Evolutionary conservation across 768 basidiomycete genomes (phyloP), one percentile per base, ranked within the genome.

Genomic region (Russula vinacea): DNA sequence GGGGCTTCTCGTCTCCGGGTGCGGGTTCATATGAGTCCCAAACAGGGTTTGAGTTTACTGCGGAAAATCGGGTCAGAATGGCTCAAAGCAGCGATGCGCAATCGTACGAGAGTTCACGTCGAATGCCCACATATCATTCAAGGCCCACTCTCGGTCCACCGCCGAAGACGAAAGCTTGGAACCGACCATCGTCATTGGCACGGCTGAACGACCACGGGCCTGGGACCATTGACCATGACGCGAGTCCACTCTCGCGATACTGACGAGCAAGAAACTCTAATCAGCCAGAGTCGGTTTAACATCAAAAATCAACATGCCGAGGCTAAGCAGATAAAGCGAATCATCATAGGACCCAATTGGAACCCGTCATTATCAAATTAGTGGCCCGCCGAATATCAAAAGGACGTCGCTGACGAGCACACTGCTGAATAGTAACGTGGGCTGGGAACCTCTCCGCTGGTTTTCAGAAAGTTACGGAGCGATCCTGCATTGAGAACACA

Each of bases 371-470:
- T 74, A 78, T n/a, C n/a, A 83, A 24, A 78, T 92, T 95, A 5
- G 94, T 97, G 73, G 98, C 33, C 95, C 96, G 19, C 96, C 96
- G 96, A 96, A 99, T 4, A 98, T 89, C 64, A 98, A 91, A 64
- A 99, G 80, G 55, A 98, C 96, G 71, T 89, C 93, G 74, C 93
- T 92, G 62, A 98, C 93, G 56, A 97, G 84, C 9, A 95, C 95
- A 94, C 92, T 77, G 16, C 39, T 0, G 98, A 97, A 0, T 95
- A 95, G n/a, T 98, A 94, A 67, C 97, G 80, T 0, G 93, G 86
- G 17, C 86, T 85, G 1, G 97, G 97, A 8, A 90, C 78, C 70
- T 94, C 92, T 6, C 97, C 97, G 16, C 81, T 84, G 0, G 95
- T 97, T 73, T 94, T 90, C 33, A 98, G 77, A 93, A 80, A 11